A percentile compares a stretch with the other conserved stretches of the same genome.
Evolutionary conservation across 805 yeast genomes (phyloP).

Genomic region (Jamesozyma lodderae): DNA sequence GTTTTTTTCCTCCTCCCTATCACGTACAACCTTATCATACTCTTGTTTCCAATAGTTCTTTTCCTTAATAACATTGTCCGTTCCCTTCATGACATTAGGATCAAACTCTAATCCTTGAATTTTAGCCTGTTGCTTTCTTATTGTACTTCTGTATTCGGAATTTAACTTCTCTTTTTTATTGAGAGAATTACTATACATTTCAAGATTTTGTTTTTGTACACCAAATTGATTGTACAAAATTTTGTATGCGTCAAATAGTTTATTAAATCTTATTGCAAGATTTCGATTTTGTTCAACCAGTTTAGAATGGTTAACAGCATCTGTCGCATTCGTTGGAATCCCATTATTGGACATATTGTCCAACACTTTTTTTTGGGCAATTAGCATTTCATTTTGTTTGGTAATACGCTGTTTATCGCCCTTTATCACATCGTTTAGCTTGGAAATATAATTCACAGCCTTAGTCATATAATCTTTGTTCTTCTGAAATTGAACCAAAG

Average conservation of each 20-base stretch:
- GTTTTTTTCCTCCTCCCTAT: background rate
- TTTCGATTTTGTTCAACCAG: background rate
- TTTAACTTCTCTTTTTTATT: background rate
- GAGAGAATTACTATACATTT: background rate
- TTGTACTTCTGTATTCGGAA: background rate
- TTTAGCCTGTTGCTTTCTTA: constrained; percentile 1
- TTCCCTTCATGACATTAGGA: too few species aligned
- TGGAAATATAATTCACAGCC: constrained; percentile 3
- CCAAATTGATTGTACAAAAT: background rate
- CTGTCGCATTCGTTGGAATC: too few species aligned
- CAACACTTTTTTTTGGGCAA: background rate
- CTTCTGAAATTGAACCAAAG: constrained; percentile 1
- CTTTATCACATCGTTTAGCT: background rate
- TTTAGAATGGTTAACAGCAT: background rate
- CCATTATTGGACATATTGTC: too few species aligned
- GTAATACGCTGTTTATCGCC: background rate
- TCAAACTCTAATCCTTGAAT: background rate
- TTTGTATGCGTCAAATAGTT: constrained; percentile 2
- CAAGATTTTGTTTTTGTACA: background rate
- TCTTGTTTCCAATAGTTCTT: constrained; percentile 5
- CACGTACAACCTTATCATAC: constrained; percentile 1
- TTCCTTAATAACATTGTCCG: background rate
- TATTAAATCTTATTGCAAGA: constrained; percentile 2
- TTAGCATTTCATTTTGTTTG: background rate
- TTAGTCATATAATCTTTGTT: constrained; percentile 1